Evolutionary conservation across 371 early-diverging fungal genomes (phyloP).

Genomic region (Modicella reniformis): DNA sequence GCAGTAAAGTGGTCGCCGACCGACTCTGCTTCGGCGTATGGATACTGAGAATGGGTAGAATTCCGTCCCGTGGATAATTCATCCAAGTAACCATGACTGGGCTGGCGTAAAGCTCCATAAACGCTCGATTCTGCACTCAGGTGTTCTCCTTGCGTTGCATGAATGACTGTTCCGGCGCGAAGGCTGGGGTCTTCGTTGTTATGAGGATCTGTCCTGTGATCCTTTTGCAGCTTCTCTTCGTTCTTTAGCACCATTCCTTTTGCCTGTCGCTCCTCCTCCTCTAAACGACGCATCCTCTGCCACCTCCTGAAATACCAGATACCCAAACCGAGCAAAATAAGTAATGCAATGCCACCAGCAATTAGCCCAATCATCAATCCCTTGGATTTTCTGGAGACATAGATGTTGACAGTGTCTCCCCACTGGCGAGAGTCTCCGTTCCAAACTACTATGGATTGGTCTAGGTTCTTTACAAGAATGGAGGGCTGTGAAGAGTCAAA

Average conservation of each 20-base stretch:
- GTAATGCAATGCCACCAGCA: conserved; percentile 24
- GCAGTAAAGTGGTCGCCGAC: conserved; percentile 4
- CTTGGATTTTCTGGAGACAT: conserved; percentile 29
- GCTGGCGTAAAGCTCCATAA: conserved; percentile 8
- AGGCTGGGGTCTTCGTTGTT: conserved; percentile 1
- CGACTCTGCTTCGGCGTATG: conserved; percentile 16
- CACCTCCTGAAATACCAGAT: conserved; percentile 26
- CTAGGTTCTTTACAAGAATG: conserved; percentile 9
- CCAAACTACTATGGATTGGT: conserved; percentile 30
- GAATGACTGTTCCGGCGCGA: neutral
- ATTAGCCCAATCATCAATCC: conserved; percentile 39
- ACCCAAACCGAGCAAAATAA: conserved; percentile 18
- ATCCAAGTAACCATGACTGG: conserved; percentile 3
- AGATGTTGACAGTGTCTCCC: conserved; percentile 19
- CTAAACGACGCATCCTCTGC: conserved; percentile 15
- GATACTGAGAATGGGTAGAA: neutral
- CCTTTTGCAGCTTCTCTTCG: conserved; percentile 44
- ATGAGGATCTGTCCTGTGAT: conserved; percentile 16
- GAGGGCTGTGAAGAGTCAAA: neutral
- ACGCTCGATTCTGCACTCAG: neutral
- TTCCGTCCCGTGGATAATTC: neutral
- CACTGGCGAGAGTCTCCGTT: conserved; percentile 31
- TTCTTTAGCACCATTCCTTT: conserved; percentile 48
- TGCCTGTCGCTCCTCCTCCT: conserved; percentile 38
- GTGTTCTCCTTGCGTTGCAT: neutral